phyloP scores from a whole-genome alignment of 352 stramenopile species.

The Pythium insidiosum region DNA sequence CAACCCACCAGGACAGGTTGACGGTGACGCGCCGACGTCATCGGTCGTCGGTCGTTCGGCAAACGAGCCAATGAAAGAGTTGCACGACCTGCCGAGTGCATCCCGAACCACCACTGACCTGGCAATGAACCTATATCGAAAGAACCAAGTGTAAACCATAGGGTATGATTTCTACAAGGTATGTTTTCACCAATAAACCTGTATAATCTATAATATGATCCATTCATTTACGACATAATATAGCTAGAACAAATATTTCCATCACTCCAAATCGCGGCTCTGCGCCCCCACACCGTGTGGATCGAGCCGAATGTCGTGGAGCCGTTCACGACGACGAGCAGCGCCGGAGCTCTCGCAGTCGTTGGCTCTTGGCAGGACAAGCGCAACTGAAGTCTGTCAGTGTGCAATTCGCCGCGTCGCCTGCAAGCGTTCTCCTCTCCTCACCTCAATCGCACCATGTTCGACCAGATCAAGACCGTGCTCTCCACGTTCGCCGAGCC shows the following conservation, averaged over 20 bases:
- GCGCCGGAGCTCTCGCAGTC: too few species aligned
- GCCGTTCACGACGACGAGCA: too few species aligned
- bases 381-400: too few species aligned
- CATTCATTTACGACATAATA: too few species aligned
- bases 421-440: neutral
- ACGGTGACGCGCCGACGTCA: slow-evolving; percentile 20
- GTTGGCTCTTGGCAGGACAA: too few species aligned
- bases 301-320: too few species aligned
- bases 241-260: too few species aligned
- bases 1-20: too few species aligned
- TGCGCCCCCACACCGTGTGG: too few species aligned
- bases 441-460: slow-evolving; percentile 22
- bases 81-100: slow-evolving; percentile 2
- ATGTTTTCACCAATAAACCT: too few species aligned
- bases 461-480: slow-evolving; percentile 71
- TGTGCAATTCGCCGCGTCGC: slow-evolving; percentile 9
- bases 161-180: neutral
- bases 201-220: too few species aligned
- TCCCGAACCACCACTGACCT: neutral
- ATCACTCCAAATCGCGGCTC: too few species aligned
- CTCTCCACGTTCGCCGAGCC: slow-evolving; percentile 24
- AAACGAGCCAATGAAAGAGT: slow-evolving; percentile 11
- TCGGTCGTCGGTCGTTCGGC: neutral
- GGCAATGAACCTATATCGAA: neutral
- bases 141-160: neutral